Evolutionary conservation across 306 rosid species (phyloP), one percentile per base, ranked within the genome.

Genomic region (Malus sylvestris): DNA sequence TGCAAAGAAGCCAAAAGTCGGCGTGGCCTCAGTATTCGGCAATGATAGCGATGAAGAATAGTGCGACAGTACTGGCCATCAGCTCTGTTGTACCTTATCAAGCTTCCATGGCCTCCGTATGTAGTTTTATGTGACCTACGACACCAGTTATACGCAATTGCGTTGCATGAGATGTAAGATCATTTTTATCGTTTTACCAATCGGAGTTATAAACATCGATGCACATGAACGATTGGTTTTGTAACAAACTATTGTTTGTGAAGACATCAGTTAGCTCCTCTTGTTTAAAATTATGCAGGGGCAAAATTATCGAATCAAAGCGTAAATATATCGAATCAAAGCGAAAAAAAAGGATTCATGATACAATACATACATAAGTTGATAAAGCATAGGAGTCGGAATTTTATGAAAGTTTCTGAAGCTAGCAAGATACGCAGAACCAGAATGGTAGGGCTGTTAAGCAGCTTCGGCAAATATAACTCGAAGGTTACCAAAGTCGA

Each of bases 401-500:
- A 25, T 25, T 25, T 25, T 25, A 25, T 25, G 25, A 25, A 25
- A 25, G 25, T 25, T 25, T 25, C 25, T 25, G 25, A 25, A 25
- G 25, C 25, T 25, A 25, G 25, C 25, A 25, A 25, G 25, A 25
- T 25, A 25, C 25, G 25, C 59, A 76, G n/a, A 72, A 62, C 51
- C 71, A 53, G 75, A 27, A 11, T 10, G 40, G 40, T 38, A 55
- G 13, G 52, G 33, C 70, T n/a, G 65, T 74, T 83, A 89, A 33
- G 77, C 89, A 75, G 97, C 87, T 84, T 87, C 78, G 6, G 97
- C 98, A 29, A 93, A 91, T 62, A 96, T 97, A 30, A 93, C 46
- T 76, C 51, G 82, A 30, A 89, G 89, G 78, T 89, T 81, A 15
- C 86, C 96, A 20, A 83, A 91, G 84, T 93, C 96, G 32, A 93